These are phyloP conservation scores for Protomyces macrosporus DNA, from an alignment of 1,139 yeast species.

Conservation along the genomic window DNA sequence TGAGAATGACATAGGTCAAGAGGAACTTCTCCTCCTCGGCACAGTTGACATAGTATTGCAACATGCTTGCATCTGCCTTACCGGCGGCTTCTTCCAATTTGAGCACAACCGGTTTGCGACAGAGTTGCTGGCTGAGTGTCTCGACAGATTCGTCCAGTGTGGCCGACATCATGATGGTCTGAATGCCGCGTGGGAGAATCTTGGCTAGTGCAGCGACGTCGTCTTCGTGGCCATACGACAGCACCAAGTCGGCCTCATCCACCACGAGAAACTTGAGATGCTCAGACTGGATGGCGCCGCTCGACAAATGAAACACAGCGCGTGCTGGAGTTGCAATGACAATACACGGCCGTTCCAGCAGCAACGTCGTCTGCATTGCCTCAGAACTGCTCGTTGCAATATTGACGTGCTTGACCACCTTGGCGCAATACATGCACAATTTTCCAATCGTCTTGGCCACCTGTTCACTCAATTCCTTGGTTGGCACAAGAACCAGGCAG, in stretches of 20 bases:
- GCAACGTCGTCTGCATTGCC: slow-evolving; percentile 61
- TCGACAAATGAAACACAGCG: slow-evolving; percentile 47
- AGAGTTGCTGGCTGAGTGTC: slow-evolving; percentile 65
- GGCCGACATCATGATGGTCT: slow-evolving; percentile 94
- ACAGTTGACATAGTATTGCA: slow-evolving; percentile 82
- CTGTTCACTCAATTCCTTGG: slow-evolving; percentile 80
- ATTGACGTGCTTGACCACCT: slow-evolving; percentile 61
- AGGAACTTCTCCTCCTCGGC: slow-evolving; percentile 88
- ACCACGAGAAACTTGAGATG: slow-evolving; percentile 67
- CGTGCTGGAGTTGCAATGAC: slow-evolving; percentile 85
- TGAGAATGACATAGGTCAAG: slow-evolving; percentile 84
- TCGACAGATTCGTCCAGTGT: slow-evolving; percentile 84
- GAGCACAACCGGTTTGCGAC: slow-evolving; percentile 79
- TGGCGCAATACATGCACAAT: slow-evolving; percentile 65
- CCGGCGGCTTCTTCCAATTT: slow-evolving; percentile 55
- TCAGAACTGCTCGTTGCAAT: slow-evolving; percentile 69
- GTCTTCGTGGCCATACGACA: slow-evolving; percentile 85
- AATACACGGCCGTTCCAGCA: slow-evolving; percentile 71
- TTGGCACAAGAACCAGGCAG: slow-evolving; percentile 72
- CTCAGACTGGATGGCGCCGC: slow-evolving; percentile 42
- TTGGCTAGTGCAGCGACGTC: slow-evolving; percentile 62
- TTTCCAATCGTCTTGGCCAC: slow-evolving; percentile 66
- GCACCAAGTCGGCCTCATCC: slow-evolving; percentile 91
- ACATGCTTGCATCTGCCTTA: slow-evolving; percentile 41
- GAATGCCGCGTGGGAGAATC: slow-evolving; percentile 65